Evolutionary conservation across 352 stramenopile genomes (phyloP).

Genomic region (Phytophthora rubi): DNA sequence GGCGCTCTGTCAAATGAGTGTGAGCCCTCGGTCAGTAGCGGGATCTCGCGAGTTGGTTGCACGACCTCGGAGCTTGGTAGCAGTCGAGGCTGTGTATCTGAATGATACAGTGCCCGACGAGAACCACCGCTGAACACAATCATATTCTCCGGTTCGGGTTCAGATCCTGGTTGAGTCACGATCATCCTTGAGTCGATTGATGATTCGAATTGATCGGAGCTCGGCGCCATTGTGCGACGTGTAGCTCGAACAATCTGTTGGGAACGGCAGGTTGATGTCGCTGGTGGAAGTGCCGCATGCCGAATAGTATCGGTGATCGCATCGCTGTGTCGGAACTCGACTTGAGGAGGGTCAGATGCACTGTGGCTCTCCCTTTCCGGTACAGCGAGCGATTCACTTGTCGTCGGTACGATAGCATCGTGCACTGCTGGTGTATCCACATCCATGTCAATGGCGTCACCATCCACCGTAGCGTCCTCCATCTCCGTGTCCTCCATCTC

Average conservation of each 20-base stretch:
- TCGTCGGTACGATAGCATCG: background rate
- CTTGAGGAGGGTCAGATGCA: background rate
- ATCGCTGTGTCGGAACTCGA: background rate
- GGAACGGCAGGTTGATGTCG: background rate
- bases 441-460: background rate
- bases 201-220: background rate
- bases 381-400: background rate
- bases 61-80: background rate
- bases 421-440: background rate
- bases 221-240: background rate
- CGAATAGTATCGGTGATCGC: background rate
- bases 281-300: background rate
- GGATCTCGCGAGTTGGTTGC: background rate
- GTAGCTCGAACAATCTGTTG: background rate
- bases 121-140: slow-evolving; percentile 1
- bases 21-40: background rate
- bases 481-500: background rate
- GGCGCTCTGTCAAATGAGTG: background rate
- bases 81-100: background rate
- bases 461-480: background rate
- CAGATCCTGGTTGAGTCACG: background rate
- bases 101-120: background rate
- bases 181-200: background rate
- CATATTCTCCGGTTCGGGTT: background rate
- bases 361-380: background rate